Evolutionary conservation across 805 yeast species (phyloP), one percentile per base, ranked within the genome.

Genomic region (Suhomyces sp.): DNA sequence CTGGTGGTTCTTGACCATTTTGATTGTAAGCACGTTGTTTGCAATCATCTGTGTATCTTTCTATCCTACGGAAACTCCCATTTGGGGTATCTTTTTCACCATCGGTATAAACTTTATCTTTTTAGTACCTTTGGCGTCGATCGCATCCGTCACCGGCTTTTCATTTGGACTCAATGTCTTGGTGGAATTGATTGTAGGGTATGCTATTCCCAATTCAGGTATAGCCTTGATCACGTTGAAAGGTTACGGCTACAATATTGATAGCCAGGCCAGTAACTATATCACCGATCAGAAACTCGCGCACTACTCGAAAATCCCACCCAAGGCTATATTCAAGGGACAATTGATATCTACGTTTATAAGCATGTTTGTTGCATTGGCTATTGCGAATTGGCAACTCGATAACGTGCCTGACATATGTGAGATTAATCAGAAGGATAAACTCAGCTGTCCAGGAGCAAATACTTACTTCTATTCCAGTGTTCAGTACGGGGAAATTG

Each of bases 101-200:
- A 67, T 84, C 9, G 68, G 73, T n/a, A 74, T 84, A 55, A 81
- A 83, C 47, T 63, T 79, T 37, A 66, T 81, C 12, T 79, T 84
- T 61, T 67, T 86, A 46, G 68, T 85, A 44, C 92, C 91, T 5
- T 71, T 84, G 20, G 83, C 85, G 1, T 70, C 86, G 17, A 75
- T 86, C 48, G 80, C 78, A 17, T 85, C 89, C 3, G 78, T 82
- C 33, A 84, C 91, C 0, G 86, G 86, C 31, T 68, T 78, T 71
- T 60, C 76, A 1, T 78, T 84, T 51, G 86, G 86, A 10, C 68
- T 85, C 55, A 82, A 81, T 58, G 88, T 84, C 4, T 63, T 86
- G 49, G 79, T 85, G 3, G 89, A 85, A 61, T 69, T 86, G 54
- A 76, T 86, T 43, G 80, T 82, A 24, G 90, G 89, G 2, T 85